phyloP scores from a whole-genome alignment of 129 eudicot species.

The Centrapalus pauciflorus region DNA sequence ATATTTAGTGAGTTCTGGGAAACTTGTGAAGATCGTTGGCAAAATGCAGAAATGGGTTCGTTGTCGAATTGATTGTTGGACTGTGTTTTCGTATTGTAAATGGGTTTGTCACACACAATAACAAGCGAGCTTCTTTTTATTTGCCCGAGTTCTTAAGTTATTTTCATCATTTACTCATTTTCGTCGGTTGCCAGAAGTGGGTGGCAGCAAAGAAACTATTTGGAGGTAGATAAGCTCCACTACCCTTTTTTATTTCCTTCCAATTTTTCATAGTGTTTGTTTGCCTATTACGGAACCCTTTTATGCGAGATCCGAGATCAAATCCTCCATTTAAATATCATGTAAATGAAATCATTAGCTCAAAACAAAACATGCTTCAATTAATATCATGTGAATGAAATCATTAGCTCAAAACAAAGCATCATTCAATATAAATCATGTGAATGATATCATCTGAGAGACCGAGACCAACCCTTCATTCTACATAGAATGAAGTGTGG shows the following conservation, averaged over 20 bases:
- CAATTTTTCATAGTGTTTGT: background rate
- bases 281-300: slow-evolving; percentile 5
- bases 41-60: background rate
- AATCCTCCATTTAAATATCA: background rate
- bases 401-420: no score
- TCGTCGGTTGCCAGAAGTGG: background rate
- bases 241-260: no score
- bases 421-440: background rate
- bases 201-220: background rate
- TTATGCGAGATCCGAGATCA: background rate
- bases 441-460: background rate
- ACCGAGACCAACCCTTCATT: background rate
- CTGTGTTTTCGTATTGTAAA: slow-evolving; percentile 17
- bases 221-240: background rate
- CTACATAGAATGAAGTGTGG: background rate
- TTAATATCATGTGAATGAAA: background rate
- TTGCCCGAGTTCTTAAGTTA: background rate
- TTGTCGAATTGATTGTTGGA: slow-evolving; percentile 1
- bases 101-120: slow-evolving; percentile 19
- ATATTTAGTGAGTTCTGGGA: background rate
- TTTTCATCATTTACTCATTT: background rate
- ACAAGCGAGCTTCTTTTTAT: background rate
- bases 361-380: no score
- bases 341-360: background rate
- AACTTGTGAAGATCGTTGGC: slow-evolving; percentile 12